Percentiles rank a stretch among this genome's conserved stretches.
Evolutionary conservation across 345 rosid species (phyloP).

Genomic region (Arabidopsis thaliana): DNA sequence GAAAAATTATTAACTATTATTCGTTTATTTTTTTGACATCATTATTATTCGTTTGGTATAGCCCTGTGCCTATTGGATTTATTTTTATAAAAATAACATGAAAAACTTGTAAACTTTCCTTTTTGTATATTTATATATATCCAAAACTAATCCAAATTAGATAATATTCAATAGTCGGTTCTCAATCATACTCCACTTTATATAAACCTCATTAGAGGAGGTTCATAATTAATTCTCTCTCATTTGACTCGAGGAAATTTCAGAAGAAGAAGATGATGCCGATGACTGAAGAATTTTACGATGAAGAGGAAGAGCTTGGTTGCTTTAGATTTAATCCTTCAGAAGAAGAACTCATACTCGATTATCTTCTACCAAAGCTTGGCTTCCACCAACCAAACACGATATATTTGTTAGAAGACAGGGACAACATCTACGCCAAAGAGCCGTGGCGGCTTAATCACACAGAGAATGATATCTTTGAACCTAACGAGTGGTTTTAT

Average conservation of each 20-base stretch:
- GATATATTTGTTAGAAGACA: background rate
- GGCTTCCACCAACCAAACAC: background rate
- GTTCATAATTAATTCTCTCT: too few species aligned
- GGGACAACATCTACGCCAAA: background rate
- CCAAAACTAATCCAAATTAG: too few species aligned
- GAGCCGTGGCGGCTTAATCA: background rate
- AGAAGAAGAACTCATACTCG: background rate
- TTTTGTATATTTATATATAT: too few species aligned
- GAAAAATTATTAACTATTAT: too few species aligned
- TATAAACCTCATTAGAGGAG: too few species aligned
- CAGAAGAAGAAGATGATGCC: background rate
- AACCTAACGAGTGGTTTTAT: slow-evolving; percentile 1
- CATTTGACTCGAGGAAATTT: background rate
- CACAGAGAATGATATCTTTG: background rate
- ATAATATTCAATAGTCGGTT: too few species aligned
- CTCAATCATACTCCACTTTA: too few species aligned
- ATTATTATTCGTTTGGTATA: too few species aligned
- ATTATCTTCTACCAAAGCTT: background rate
- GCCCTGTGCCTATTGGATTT: too few species aligned
- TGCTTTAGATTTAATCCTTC: background rate
- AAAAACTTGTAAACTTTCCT: too few species aligned
- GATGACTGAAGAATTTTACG: background rate
- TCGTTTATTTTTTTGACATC: too few species aligned
- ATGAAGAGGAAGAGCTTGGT: background rate
- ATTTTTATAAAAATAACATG: too few species aligned